Evolutionary conservation across 768 basidiomycete species (phyloP).

Genomic region (Rhodotorula sphaerocarpa): DNA sequence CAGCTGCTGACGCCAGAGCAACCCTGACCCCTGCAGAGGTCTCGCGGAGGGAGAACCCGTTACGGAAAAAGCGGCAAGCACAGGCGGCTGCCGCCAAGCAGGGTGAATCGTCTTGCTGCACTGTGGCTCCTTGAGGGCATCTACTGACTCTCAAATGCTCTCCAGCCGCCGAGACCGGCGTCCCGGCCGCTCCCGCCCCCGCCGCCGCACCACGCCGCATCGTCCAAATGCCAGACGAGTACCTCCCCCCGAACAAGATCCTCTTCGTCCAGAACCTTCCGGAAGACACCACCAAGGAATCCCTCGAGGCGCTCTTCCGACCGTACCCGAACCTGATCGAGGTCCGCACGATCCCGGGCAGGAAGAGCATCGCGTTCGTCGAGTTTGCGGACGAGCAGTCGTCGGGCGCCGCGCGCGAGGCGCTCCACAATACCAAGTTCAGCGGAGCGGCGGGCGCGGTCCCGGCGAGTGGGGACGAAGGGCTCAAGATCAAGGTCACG

Average conservation of each 20-base stretch:
- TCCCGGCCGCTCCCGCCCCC: conserved; percentile 22
- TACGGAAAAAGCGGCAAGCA: conserved; percentile 71
- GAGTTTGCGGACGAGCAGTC: conserved; percentile 90
- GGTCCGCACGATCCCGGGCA: conserved; percentile 95
- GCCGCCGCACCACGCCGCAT: conserved; percentile 44
- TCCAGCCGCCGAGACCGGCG: conserved; percentile 24
- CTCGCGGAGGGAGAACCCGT: conserved; percentile 78
- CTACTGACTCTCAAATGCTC: no score
- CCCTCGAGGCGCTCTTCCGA: conserved; percentile 80
- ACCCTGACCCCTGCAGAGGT: conserved; percentile 50
- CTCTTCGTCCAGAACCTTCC: conserved; percentile 96
- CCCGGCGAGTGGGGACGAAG: conserved; percentile 55
- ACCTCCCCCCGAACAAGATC: conserved; percentile 97
- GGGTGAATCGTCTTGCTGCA: no score
- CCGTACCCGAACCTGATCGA: conserved; percentile 95
- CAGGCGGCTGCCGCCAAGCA: conserved; percentile 68
- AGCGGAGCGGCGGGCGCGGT: not conserved
- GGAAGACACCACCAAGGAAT: conserved; percentile 83
- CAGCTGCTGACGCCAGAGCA: not conserved
- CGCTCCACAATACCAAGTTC: conserved; percentile 92
- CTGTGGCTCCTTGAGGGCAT: no score
- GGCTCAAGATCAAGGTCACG: conserved; percentile 92
- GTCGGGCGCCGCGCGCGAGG: conserved; percentile 85
- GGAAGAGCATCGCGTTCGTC: conserved; percentile 96
- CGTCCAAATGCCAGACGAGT: conserved; percentile 99